Evolutionary conservation across 106 monocot genomes (phyloP), one percentile per base, ranked within the genome.

Genomic region (Chionographis japonica): DNA sequence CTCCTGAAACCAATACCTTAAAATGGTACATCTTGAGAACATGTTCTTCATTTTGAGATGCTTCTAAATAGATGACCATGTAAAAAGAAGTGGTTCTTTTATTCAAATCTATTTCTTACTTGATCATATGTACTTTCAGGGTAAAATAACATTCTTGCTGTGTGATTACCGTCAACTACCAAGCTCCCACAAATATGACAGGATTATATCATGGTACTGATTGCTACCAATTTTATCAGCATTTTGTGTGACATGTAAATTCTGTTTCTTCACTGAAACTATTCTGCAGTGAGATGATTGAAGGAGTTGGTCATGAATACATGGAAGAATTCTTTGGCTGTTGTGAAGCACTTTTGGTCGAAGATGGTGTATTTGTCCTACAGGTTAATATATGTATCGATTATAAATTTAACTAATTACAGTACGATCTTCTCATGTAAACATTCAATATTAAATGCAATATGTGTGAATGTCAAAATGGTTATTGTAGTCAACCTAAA

Each of bases 241-340:
- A 46, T 69, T 2, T 27, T 15, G 12, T 27, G 56, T 3, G 0
- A 7, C 41, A 18, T 53, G 15, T 13, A 27, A 5, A 42, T 13
- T 3, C 40, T 37, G 13, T 51, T 65, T 15, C n/a, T 56, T 55
- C 60, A 50, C 46, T 56, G n/a, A 72, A 69, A 20, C 59, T 59
- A 50, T 67, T 19, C 59, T 81, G 39, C 76, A 90, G 92, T 77
- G 97, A 93, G 78, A 97, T 97, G 95, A 83, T 97, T 27, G 95
- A 97, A 84, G 80, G 63, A 52, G 92, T 97, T 52, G 95, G 95
- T 9, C 95, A 97, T 79, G 95, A 97, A 81, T 97, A 87, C 87
- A 71, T 97, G 79, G 95, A 80, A 40, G 86, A 92, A 11, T 97
- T 97, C 80, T 97, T 97, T 73, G 72, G 80, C n/a, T 89, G 86